Percentiles rank a stretch among this genome's conserved stretches.
phyloP scores from a whole-genome alignment of 2,329 filamentous ascomycete species.

The Fusarium subtropicale region DNA sequence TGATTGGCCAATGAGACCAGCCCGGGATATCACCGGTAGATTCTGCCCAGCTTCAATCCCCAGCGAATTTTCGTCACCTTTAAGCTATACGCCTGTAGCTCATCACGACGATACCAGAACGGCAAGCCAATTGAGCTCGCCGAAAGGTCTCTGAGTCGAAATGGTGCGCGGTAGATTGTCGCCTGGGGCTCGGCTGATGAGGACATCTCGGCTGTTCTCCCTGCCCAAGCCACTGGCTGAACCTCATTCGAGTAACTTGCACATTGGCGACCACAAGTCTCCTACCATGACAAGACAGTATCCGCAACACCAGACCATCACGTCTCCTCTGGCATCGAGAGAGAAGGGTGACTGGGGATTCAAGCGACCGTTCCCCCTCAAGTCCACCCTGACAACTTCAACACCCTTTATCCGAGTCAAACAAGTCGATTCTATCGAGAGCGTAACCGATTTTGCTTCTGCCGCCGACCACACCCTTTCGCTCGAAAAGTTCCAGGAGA shows the following conservation, averaged over 20 bases:
- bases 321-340: constrained; percentile 78
- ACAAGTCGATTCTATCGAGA: constrained; percentile 85
- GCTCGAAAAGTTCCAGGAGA: constrained; percentile 86
- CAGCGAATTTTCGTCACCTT: constrained; percentile 49
- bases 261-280: constrained; percentile 53
- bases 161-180: constrained; percentile 59
- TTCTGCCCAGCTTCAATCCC: constrained; percentile 37
- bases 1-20: constrained; percentile 37
- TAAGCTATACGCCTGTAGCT: constrained; percentile 30
- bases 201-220: constrained; percentile 90
- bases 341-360: constrained; percentile 90
- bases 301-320: constrained; percentile 86
- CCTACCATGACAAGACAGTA: constrained; percentile 73
- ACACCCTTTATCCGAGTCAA: constrained; percentile 82
- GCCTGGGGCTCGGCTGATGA: constrained; percentile 77
- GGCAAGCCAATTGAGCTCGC: constrained; percentile 50
- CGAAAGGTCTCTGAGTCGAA: constrained; percentile 44
- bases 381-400: constrained; percentile 76
- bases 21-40: constrained; percentile 52
- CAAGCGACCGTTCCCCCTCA: constrained; percentile 84
- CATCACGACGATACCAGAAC: constrained; percentile 38
- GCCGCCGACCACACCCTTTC: constrained; percentile 85
- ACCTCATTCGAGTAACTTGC: constrained; percentile 62
- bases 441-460: constrained; percentile 88
- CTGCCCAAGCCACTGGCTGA: constrained; percentile 80